These are phyloP conservation scores for Chaetomium olivaceum DNA, from an alignment of 2,329 filamentous ascomycete species.

Conservation along the genomic window DNA sequence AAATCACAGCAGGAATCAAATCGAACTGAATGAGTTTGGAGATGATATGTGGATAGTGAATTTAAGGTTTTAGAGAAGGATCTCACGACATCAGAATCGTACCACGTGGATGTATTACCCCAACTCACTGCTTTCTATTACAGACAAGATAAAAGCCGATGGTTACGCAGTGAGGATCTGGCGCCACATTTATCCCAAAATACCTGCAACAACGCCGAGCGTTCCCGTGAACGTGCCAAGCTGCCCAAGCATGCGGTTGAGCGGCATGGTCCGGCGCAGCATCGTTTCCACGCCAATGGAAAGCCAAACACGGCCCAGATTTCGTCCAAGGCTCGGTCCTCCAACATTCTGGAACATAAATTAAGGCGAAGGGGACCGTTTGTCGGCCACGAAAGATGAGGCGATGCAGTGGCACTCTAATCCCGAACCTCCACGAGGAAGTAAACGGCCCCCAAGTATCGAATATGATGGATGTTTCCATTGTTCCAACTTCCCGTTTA, in stretches of 20 bases:
- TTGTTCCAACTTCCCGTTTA: not conserved
- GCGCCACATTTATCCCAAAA: not conserved
- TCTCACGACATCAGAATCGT: not conserved
- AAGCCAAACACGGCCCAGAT: not conserved
- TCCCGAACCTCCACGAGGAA: not conserved
- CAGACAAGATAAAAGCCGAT: not conserved
- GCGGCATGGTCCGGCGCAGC: not conserved
- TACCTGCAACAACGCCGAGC: not conserved
- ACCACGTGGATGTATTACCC: not conserved
- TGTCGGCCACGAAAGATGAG: not conserved
- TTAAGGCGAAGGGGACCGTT: not conserved
- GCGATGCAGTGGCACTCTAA: not conserved
- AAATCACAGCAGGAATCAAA: not conserved
- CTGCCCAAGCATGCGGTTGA: not conserved
- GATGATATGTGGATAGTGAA: not conserved
- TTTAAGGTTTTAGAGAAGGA: not conserved
- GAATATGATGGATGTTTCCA: not conserved
- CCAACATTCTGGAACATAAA: not conserved
- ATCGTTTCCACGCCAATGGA: not conserved
- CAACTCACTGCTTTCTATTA: not conserved
- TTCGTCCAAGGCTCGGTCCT: not conserved
- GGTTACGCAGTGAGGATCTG: not conserved
- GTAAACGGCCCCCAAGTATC: not conserved
- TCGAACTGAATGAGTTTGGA: not conserved
- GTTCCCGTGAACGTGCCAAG: not conserved